Evolutionary conservation across 305 asterid genomes (phyloP).

Genomic region (Fraxinus floribunda): DNA sequence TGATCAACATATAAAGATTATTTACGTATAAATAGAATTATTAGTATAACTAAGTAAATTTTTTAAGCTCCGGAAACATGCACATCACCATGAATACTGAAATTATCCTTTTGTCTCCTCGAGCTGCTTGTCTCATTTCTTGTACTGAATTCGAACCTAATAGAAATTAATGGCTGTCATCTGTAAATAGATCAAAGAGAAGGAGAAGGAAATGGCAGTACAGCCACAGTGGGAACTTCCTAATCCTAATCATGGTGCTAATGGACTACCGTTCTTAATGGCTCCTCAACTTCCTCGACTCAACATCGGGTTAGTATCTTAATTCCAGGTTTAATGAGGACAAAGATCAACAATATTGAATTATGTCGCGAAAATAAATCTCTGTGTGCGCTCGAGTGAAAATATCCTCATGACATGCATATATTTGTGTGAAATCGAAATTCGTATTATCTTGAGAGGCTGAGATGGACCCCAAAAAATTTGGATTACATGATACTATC

Average conservation of each 20-base stretch:
- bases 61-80: background rate
- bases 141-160: background rate
- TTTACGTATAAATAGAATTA: too few relatives aligned
- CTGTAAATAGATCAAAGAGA: constrained; percentile 57
- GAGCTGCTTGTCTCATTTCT: background rate
- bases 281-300: constrained; percentile 44
- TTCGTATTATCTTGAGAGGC: background rate
- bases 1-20: background rate
- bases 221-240: constrained; percentile 59
- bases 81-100: background rate
- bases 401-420: background rate
- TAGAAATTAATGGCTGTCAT: background rate
- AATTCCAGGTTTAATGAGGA: background rate
- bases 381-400: background rate
- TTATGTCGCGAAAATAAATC: background rate
- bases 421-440: background rate
- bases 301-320: constrained; percentile 44
- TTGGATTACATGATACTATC: background rate
- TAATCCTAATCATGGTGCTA: constrained; percentile 29
- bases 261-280: constrained; percentile 40
- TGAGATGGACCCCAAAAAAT: background rate
- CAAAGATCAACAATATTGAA: too few relatives aligned
- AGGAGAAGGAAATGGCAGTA: constrained; percentile 48
- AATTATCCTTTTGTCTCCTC: background rate
- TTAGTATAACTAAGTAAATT: background rate